These are phyloP conservation scores for Lentinula novae-zelandiae DNA, from an alignment of 1,284 basidiomycete species.

Conservation along the genomic window DNA sequence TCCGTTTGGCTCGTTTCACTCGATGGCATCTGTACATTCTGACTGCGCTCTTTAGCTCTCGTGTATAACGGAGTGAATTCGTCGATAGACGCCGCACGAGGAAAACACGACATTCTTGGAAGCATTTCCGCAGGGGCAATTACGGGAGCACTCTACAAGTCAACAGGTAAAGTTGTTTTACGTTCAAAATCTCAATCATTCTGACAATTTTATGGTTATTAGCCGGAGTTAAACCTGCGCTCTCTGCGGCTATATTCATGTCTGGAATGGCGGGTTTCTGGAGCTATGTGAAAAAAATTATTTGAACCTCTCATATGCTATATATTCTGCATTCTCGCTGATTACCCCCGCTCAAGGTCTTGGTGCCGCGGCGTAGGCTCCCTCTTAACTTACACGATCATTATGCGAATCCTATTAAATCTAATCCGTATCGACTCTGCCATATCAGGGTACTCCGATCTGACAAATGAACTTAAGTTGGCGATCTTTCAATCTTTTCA, in stretches of 20 bases:
- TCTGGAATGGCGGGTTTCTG: slow-evolving; percentile 87
- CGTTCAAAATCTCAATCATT: slow-evolving; percentile 32
- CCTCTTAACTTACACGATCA: slow-evolving; percentile 32
- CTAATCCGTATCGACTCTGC: slow-evolving; percentile 33
- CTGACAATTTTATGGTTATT: slow-evolving; percentile 30
- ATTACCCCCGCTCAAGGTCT: slow-evolving; percentile 36
- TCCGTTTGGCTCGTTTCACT: slow-evolving; percentile 42
- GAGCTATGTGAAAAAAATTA: slow-evolving; percentile 87
- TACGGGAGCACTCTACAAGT: slow-evolving; percentile 91
- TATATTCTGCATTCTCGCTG: slow-evolving; percentile 46
- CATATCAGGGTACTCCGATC: slow-evolving; percentile 44
- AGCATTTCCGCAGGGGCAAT: slow-evolving; percentile 91
- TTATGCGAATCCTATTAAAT: slow-evolving; percentile 30
- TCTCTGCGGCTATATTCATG: slow-evolving; percentile 86
- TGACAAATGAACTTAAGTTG: slow-evolving; percentile 44
- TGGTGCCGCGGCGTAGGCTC: slow-evolving; percentile 35
- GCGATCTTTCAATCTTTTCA: slow-evolving; percentile 32
- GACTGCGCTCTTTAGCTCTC: slow-evolving; percentile 59
- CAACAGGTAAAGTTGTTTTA: slow-evolving; percentile 65
- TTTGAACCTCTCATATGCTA: slow-evolving; percentile 44
- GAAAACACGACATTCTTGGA: slow-evolving; percentile 89
- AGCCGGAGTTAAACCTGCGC: slow-evolving; percentile 90
- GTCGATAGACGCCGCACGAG: slow-evolving; percentile 83
- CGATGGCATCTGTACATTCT: slow-evolving; percentile 20
- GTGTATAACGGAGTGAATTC: slow-evolving; percentile 98